Conservation (phyloP, 2,329 filamentous ascomycete genomes). For the Pyrenochaeta sp. region DNA sequence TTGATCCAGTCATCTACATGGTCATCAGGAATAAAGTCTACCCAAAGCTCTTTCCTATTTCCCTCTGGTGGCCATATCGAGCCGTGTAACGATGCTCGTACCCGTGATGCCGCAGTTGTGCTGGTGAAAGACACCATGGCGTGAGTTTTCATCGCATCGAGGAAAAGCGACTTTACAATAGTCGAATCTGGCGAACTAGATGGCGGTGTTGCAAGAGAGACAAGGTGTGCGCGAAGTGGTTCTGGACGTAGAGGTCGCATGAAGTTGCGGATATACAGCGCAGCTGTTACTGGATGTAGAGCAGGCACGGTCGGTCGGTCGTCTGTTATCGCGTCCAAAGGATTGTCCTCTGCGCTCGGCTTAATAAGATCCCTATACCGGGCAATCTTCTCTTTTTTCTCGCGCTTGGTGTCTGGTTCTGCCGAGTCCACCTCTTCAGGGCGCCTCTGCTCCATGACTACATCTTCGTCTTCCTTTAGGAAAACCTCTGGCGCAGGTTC, state of each 20-base stretch:
- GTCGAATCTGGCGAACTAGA: conserved; percentile 59
- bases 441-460: conserved; percentile 38
- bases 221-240: conserved; percentile 73
- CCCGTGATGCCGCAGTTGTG: conserved; percentile 75
- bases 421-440: conserved; percentile 18
- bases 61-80: conserved; percentile 87
- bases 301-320: conserved; percentile 48
- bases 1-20: conserved; percentile 78
- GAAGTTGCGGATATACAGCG: conserved; percentile 86
- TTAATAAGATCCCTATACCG: conserved; percentile 47
- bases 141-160: conserved; percentile 88
- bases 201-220: conserved; percentile 71
- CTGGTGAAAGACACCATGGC: conserved; percentile 79
- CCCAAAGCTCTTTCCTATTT: conserved; percentile 82
- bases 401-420: conserved; percentile 15
- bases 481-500: conserved; percentile 39
- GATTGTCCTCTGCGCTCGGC: conserved; percentile 16
- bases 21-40: conserved; percentile 86
- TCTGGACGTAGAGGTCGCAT: conserved; percentile 82
- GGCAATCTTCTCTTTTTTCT: conserved; percentile 41
- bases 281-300: conserved; percentile 52
- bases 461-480: conserved; percentile 42
- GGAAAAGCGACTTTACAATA: conserved; percentile 73
- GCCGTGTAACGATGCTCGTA: conserved; percentile 78
- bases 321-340: conserved; percentile 30